Evolutionary conservation across 192 early-diverging fungal genomes (phyloP), one percentile per base, ranked within the genome.

Genomic region (Umbelopsis sp.): DNA sequence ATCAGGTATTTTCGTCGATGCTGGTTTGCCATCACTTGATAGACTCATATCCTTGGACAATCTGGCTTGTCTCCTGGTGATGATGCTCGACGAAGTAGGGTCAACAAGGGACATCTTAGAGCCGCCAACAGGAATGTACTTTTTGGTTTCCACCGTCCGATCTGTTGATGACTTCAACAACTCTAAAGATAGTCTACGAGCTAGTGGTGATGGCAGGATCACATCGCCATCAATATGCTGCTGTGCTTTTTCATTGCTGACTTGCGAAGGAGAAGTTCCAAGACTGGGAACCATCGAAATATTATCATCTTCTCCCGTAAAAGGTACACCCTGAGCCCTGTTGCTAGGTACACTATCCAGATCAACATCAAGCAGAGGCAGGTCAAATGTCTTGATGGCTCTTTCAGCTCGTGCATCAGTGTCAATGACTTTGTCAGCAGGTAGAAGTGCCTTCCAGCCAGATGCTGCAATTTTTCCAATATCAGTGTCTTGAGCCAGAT

Each of bases 401-500:
- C 80, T 66, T 37, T 81, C 74, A 7, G 78, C 78, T 12, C 83
- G 78, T 67, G 76, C 69, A 16, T 82, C 74, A 1, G 73, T 23
- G 12, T 66, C 69, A 23, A 68, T 49, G 4, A 70, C 67, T n/a
- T 46, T 46, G 20, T 70, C 90, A 8, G 67, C 65, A 0, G 81
- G 78, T 74, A 92, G 86, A 66, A 94, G 82, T 13, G 84, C 77
- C 71, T 74, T 81, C 9, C 91, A 49, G 47, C 92, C 87, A 3
- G 78, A 83, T 9, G 86, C 79, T 5, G 90, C 90, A 35, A 87
- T 79, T 22, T 88, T 64, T 27, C 85, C 80, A 16, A 91, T 79
- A 69, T 94, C 92, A n/a, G 88, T 80, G 65, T 98, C 95, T 1
- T 91, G 84, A 66, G 93, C 91, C 69, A 97, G 88, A 77, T 91